Evolutionary conservation across 106 monocot species (phyloP).

Genomic region (Phalaenopsis equestris): DNA sequence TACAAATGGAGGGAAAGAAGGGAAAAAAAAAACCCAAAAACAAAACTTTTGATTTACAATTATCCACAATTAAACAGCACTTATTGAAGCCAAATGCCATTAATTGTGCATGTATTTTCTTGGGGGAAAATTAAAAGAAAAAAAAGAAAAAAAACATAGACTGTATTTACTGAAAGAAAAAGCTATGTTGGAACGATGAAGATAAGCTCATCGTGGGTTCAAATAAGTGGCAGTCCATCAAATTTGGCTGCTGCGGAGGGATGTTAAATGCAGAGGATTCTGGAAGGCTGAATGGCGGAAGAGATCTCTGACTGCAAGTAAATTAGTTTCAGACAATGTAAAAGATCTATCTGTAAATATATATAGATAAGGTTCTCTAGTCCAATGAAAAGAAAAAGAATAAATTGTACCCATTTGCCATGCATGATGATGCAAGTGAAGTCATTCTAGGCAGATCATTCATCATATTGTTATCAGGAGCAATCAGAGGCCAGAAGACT

Average conservation of each 20-base stretch:
- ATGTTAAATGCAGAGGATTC: conserved; percentile 23
- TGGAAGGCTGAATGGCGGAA: conserved; percentile 14
- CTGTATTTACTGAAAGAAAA: conserved; percentile 37
- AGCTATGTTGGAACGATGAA: conserved; percentile 34
- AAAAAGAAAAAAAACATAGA: not conserved
- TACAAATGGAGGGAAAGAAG: conserved; percentile 7
- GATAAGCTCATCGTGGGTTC: conserved; percentile 29
- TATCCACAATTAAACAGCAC: conserved; percentile 19
- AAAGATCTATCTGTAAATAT: too few relatives aligned
- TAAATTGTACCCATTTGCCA: conserved; percentile 26
- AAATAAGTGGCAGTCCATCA: conserved; percentile 30
- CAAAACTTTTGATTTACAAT: conserved; percentile 15
- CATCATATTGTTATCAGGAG: conserved; percentile 17
- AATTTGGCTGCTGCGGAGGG: conserved; percentile 28
- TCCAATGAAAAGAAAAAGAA: not conserved
- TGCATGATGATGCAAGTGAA: conserved; percentile 26
- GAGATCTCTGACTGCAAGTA: conserved; percentile 24
- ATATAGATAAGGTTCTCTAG: conserved; percentile 1
- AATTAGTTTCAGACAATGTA: not conserved
- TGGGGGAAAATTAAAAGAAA: not conserved
- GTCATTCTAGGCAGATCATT: conserved; percentile 17
- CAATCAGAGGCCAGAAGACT: conserved; percentile 58
- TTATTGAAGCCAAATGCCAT: conserved; percentile 21
- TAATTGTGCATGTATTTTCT: conserved; percentile 5
- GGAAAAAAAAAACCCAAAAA: not conserved